Conservation (phyloP, 2,329 filamentous ascomycete species). For the Cordyceps sp. region DNA sequence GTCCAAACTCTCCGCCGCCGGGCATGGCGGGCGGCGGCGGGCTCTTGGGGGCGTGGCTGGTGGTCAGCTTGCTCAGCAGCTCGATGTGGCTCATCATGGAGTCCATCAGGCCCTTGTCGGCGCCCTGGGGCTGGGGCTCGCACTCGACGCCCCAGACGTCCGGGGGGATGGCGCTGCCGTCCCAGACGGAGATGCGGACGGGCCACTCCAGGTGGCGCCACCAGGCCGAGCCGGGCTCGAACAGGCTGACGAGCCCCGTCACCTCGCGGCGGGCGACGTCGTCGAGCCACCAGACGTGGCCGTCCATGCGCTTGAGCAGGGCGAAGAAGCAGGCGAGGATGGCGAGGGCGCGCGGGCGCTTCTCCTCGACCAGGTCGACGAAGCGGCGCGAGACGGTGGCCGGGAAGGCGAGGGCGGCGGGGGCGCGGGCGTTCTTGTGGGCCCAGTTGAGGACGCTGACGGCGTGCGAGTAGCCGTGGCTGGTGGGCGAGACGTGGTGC, state of each 20-base stretch:
- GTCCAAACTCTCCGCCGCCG: constrained; percentile 14
- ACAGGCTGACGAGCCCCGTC: constrained; percentile 42
- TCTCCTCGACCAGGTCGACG: constrained; percentile 40
- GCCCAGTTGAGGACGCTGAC: constrained; percentile 53
- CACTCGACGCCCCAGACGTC: constrained; percentile 40
- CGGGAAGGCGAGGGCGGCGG: constrained; percentile 44
- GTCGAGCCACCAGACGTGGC: constrained; percentile 54
- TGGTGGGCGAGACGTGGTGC: constrained; percentile 13
- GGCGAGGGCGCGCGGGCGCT: constrained; percentile 42
- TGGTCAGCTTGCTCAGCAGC: constrained; percentile 20
- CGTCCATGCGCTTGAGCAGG: constrained; percentile 42
- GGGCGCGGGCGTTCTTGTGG: constrained; percentile 40
- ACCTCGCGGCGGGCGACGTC: constrained; percentile 51
- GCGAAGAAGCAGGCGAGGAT: constrained; percentile 53
- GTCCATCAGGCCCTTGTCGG: constrained; percentile 16
- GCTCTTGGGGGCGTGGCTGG: constrained; percentile 10
- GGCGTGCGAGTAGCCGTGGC: constrained; percentile 43
- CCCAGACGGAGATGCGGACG: constrained; percentile 39
- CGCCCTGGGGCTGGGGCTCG: constrained; percentile 21
- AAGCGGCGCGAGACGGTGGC: constrained; percentile 46
- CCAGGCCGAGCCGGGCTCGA: constrained; percentile 41
- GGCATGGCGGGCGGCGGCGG: constrained; percentile 13
- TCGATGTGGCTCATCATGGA: constrained; percentile 24
- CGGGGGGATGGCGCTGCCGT: constrained; percentile 32
- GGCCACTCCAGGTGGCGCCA: constrained; percentile 47